Evolutionary conservation across 257 asterid genomes (phyloP), one percentile per base, ranked within the genome.

Genomic region (Coffea canephora): DNA sequence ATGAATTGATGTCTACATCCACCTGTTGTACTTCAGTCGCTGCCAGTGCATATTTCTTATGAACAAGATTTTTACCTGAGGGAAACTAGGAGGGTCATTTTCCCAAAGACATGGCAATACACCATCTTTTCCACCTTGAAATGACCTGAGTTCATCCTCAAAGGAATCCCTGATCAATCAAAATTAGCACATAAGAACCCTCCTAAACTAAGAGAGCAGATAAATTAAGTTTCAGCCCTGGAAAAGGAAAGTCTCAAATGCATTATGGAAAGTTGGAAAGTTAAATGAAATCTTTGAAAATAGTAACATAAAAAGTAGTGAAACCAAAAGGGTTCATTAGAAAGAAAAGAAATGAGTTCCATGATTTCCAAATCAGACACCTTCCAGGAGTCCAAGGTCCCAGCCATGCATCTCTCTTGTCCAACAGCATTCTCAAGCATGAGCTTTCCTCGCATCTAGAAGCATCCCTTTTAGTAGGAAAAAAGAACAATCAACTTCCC

Each of bases 321-420:
- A 68, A 68, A 68, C 34, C 57, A 55, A 52, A 76, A 46, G 55
- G 39, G 39, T 65, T 54, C 79, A 70, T 23, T 57, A 18, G n/a
- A 71, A 54, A 57, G 61, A 77, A 70, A 82, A 61, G 73, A 76
- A 23, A 72, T 5, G 41, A 78, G 36, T 78, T 80, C 27, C 46
- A 50, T 14, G 68, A 72, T 55, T 43, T 77, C 61, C 69, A 59
- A 77, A 68, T 46, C 43, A 83, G 77, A 46, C 77, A 96, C 99
- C 99, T 94, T 87, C 99, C 99, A 76, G 99, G 98, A 79, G 86
- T 90, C 99, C 99, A 96, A 83, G 99, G 99, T 82, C 99, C 99
- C 84, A 96, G 87, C 93, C 97, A 94, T 49, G 99, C 96, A 76
- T 96, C 99, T 87, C 99, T 91, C 86, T 91, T 96, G 92, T 96